Evolutionary conservation across 768 basidiomycete species (phyloP).

Genomic region (Termitomyces sp.): DNA sequence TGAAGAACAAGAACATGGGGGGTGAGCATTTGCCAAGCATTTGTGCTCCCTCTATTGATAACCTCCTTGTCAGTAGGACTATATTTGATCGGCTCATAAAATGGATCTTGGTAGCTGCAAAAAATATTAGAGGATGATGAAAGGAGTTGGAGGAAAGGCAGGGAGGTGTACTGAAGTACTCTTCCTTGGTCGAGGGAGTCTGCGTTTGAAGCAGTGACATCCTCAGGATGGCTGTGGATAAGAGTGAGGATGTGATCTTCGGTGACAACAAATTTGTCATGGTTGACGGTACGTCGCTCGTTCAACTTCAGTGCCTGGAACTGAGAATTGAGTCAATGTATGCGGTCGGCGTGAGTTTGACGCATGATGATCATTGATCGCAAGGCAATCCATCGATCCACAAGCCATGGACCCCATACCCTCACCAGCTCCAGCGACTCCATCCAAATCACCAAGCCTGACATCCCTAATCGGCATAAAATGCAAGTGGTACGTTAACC

Average conservation of each 20-base stretch:
- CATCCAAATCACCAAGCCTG: constrained; percentile 34
- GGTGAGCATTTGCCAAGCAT: constrained; percentile 72
- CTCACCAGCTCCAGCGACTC: too few relatives aligned
- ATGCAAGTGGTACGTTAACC: constrained; percentile 90
- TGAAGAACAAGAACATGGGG: constrained; percentile 86
- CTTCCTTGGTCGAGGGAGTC: constrained; percentile 49
- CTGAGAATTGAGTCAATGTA: background rate
- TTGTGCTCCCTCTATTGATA: constrained; percentile 68
- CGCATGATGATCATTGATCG: constrained; percentile 68
- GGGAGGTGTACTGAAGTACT: constrained; percentile 44
- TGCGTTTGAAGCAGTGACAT: constrained; percentile 32
- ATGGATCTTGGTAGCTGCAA: constrained; percentile 84
- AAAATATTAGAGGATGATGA: constrained; percentile 7
- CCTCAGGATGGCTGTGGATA: constrained; percentile 40
- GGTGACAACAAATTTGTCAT: constrained; percentile 26
- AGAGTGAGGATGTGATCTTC: constrained; percentile 16
- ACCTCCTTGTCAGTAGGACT: constrained; percentile 85
- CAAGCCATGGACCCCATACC: too few relatives aligned
- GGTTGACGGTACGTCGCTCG: constrained; percentile 8
- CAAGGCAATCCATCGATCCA: constrained; percentile 97
- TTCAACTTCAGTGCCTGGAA: constrained; percentile 1
- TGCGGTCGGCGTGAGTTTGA: background rate
- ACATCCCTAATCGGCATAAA: constrained; percentile 79
- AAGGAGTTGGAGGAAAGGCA: background rate
- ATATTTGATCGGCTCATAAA: constrained; percentile 82